Conservation (phyloP, 108 stramenopile species). For the Schizochytrium sp. region DNA sequence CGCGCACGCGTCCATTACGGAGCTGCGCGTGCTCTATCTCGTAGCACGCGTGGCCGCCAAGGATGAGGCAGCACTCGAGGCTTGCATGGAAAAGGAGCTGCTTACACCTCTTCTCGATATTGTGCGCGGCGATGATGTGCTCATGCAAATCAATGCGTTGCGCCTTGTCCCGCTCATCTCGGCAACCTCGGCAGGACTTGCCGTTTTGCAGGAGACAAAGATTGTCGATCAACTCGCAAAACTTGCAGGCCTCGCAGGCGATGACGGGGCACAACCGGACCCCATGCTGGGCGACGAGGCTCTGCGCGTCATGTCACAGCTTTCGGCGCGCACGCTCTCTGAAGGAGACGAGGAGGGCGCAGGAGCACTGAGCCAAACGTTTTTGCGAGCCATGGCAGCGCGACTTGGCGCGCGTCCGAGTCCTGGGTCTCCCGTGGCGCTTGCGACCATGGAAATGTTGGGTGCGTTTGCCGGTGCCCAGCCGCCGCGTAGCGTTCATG, state of each 20-base stretch:
- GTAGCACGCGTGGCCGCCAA: not conserved
- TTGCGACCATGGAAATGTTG: not conserved
- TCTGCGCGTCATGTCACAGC: conserved; percentile 2
- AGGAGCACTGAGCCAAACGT: not conserved
- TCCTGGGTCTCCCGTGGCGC: not conserved
- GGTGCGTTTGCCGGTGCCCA: conserved; percentile 16
- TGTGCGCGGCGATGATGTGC: not conserved
- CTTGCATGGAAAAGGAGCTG: not conserved
- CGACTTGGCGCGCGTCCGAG: not conserved
- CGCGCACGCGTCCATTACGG: not conserved
- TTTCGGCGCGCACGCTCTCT: not conserved
- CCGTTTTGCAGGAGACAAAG: not conserved
- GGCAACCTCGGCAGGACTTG: not conserved
- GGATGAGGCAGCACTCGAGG: not conserved
- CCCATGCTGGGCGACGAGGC: not conserved
- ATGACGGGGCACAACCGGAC: not conserved
- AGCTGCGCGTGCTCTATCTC: not conserved
- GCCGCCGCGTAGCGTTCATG: not conserved
- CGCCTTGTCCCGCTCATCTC: not conserved
- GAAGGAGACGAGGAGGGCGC: not conserved
- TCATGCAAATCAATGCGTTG: not conserved
- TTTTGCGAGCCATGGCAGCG: not conserved
- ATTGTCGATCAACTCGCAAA: not conserved
- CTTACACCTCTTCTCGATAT: not conserved
- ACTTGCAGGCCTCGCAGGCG: not conserved